Evolutionary conservation across 2,329 filamentous ascomycete species (phyloP), one percentile per base, ranked within the genome.

Genomic region (Fusarium sp.): DNA sequence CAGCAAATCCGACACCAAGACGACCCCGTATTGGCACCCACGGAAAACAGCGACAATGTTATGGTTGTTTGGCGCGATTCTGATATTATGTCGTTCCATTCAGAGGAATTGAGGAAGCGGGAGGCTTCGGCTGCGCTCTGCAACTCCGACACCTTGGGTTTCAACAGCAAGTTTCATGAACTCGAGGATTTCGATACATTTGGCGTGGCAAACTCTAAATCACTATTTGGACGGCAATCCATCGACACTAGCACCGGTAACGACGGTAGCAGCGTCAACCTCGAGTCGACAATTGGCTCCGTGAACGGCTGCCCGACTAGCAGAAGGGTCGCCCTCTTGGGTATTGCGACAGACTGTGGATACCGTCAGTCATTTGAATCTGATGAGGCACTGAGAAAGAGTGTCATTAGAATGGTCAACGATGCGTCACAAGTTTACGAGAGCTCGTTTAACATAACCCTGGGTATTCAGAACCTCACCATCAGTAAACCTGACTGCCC

Each of bases 21-120:
- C 44, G 96, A 99, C 77, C 92, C 94, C 3, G 82, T 86, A 28
- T 77, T 92, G 9, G 81, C 86, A 15, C 69, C 76, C 30, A 78
- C 81, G 33, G 76, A 83, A 31, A 79, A 82, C 45, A 84, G 76
- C 6, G 86, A 89, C 33, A 92, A 97, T 65, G 91, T 88, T 76
- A 96, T 99, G 94, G 85, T 97, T 36, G 86, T 97, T 2, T 98
- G 93, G 86, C 88, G 94, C 69, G 94, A 98, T 76, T 97, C 94
- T 30, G 96, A 99, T 78, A 88, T 97, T 75, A 78, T 82, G 33
- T 67, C 72, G n/a, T 62, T 57, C 30, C 59, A 77, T 18, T 79
- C 81, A 56, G 80, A 83, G 23, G 91, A 95, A 67, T 79, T 96
- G 72, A 92, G 89, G 72, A 92, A 89, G 80, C 87, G 92, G 65